Evolutionary conservation across 2,329 filamentous ascomycete genomes (phyloP), one percentile per base, ranked within the genome.

Genomic region (Hirsutella minnesotensis): DNA sequence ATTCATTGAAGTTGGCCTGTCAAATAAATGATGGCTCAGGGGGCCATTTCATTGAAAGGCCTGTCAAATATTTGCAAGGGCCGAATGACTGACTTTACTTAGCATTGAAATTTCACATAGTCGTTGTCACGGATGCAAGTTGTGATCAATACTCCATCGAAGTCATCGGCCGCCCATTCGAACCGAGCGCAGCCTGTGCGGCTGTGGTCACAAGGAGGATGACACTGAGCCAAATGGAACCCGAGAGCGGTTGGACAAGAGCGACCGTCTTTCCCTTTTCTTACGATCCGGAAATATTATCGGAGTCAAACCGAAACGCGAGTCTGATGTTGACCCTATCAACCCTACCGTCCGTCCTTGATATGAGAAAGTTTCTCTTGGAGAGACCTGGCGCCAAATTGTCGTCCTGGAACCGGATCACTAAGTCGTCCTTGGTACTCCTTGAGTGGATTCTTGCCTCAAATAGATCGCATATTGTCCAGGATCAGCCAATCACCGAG

Each of bases 361-460:
- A 75, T 0, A 79, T 88, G 69, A 66, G 63, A 50, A 38, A 56
- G 0, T 72, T 69, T 49, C 55, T 81, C 8, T 48, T 61, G n/a
- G 51, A 38, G 22, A 60, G 60, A 3, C 63, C 63, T 3, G 60
- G 65, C 3, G 56, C 53, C 3, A 51, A 51, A 2, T 57, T 83
- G 20, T 56, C 61, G 3, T 64, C 59, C 34, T 66, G 65, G 49
- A 67, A 75, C 19, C 63, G 70, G 16, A 69, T 95, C 9, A 75
- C 81, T 1, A 73, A 77, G 2, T 73, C 83, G 7, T 75, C 81
- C 1, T 61, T 86, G 3, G 75, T 78, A 18, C 61, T 94, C 0
- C 64, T 95, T 18, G 75, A 85, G 41, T 95, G 89, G 89, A 85
- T 95, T 47, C 77, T 95, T 45, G 85, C 88, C 0, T 94, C 88